Evolutionary conservation across 495 filamentous ascomycete genomes (phyloP).

Genomic region (Corynascus novoguineensis): DNA sequence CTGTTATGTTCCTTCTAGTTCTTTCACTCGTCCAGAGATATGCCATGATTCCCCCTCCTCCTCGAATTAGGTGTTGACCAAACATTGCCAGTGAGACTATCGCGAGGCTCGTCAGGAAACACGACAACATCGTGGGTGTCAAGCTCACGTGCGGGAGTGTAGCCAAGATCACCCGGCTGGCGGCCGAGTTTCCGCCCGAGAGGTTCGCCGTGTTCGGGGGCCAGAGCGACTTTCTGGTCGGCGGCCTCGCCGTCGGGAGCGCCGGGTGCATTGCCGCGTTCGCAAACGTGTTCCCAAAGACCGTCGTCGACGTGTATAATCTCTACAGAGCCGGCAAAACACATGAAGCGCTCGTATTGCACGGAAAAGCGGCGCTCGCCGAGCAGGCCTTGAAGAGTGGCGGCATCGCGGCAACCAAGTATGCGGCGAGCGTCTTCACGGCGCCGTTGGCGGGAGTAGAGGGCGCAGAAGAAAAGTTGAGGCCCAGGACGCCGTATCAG

Average conservation of each 20-base stretch:
- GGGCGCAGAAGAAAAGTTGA: constrained; percentile 49
- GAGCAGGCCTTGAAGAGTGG: constrained; percentile 52
- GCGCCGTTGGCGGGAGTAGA: constrained; percentile 53
- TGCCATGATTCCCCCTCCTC: too few species aligned
- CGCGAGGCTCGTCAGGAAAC: constrained; percentile 42
- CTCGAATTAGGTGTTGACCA: not conserved
- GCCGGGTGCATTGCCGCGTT: constrained; percentile 64
- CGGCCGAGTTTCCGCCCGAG: constrained; percentile 48
- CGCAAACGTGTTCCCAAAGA: constrained; percentile 59
- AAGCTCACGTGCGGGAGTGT: constrained; percentile 68
- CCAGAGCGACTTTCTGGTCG: constrained; percentile 65
- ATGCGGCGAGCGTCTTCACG: constrained; percentile 52
- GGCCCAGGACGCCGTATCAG: constrained; percentile 55
- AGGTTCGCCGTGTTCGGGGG: constrained; percentile 63
- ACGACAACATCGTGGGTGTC: constrained; percentile 51
- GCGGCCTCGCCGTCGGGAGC: constrained; percentile 53
- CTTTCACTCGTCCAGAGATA: too few species aligned
- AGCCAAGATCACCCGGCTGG: constrained; percentile 51
- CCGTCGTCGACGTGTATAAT: constrained; percentile 48
- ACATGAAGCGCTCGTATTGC: constrained; percentile 51
- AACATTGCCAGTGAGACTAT: constrained; percentile 54
- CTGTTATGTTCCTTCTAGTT: too few species aligned
- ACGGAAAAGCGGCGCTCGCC: constrained; percentile 43
- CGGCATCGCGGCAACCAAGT: constrained; percentile 62
- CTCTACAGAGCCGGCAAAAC: constrained; percentile 38